Percentiles rank a stretch among this genome's conserved stretches.
phyloP scores from a whole-genome alignment of 2,329 filamentous ascomycete species.

The Cryphonectria radicalis region DNA sequence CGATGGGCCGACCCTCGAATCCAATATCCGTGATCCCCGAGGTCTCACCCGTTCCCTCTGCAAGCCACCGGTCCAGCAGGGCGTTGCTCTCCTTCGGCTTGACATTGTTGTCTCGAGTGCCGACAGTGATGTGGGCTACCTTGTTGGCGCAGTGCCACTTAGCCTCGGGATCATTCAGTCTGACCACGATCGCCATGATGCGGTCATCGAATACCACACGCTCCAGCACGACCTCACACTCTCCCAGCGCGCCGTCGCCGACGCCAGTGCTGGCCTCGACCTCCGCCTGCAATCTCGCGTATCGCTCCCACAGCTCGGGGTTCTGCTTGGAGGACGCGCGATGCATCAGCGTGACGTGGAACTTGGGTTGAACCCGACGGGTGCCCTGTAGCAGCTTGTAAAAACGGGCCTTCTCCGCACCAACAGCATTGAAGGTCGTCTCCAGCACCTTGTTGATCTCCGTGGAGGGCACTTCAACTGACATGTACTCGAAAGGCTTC shows the following conservation, averaged over 20 bases:
- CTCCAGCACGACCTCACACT: constrained; percentile 67
- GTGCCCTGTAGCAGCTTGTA: constrained; percentile 76
- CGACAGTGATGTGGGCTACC: constrained; percentile 86
- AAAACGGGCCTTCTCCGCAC: constrained; percentile 62
- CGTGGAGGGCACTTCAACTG: constrained; percentile 50
- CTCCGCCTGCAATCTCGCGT: constrained; percentile 62
- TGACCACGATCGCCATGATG: constrained; percentile 89
- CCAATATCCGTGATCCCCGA: constrained; percentile 53
- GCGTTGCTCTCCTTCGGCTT: constrained; percentile 97
- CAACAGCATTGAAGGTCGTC: constrained; percentile 65
- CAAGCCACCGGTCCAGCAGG: constrained; percentile 75
- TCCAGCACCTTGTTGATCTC: constrained; percentile 63
- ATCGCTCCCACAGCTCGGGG: constrained; percentile 76
- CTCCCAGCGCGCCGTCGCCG: constrained; percentile 60
- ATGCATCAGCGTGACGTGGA: constrained; percentile 95
- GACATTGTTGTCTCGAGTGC: constrained; percentile 72
- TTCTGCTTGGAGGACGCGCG: constrained; percentile 64
- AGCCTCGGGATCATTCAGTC: constrained; percentile 62
- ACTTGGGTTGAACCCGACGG: constrained; percentile 78
- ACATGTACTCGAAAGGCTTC: constrained; percentile 61
- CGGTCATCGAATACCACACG: constrained; percentile 82
- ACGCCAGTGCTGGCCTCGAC: constrained; percentile 43
- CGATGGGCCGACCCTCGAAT: constrained; percentile 52
- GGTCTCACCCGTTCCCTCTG: constrained; percentile 51
- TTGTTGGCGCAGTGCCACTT: constrained; percentile 75